phyloP scores from a whole-genome alignment of 2,329 filamentous ascomycete genomes.

The Fusarium sp. region DNA sequence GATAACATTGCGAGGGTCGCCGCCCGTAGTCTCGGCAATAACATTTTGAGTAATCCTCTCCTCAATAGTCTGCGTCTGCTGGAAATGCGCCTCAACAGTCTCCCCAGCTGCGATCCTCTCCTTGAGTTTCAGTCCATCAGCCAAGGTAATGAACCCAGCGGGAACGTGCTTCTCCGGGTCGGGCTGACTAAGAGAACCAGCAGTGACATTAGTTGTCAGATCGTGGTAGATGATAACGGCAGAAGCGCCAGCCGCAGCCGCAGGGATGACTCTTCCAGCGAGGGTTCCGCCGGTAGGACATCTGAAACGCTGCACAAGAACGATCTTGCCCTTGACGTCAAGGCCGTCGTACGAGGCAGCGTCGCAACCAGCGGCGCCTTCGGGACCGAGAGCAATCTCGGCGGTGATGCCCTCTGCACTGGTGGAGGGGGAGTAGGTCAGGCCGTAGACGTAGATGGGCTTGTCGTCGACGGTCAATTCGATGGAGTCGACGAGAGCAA shows the following conservation, averaged over 20 bases:
- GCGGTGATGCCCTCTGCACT: slow-evolving; percentile 38
- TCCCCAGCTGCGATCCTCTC: slow-evolving; percentile 57
- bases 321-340: slow-evolving; percentile 47
- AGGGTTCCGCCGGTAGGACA: slow-evolving; percentile 46
- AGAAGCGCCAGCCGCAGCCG: slow-evolving; percentile 38
- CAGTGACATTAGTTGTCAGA: slow-evolving; percentile 36
- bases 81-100: slow-evolving; percentile 36
- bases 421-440: slow-evolving; percentile 42
- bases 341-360: slow-evolving; percentile 34
- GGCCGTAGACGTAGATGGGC: slow-evolving; percentile 35
- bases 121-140: slow-evolving; percentile 58
- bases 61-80: slow-evolving; percentile 43
- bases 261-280: slow-evolving; percentile 40
- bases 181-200: slow-evolving; percentile 42
- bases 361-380: slow-evolving; percentile 44
- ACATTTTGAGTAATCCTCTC: slow-evolving; percentile 43
- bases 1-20: slow-evolving; percentile 41
- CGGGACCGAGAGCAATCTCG: slow-evolving; percentile 38
- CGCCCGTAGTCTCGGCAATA: slow-evolving; percentile 36
- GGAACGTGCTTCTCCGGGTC: slow-evolving; percentile 37
- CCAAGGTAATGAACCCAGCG: slow-evolving; percentile 45
- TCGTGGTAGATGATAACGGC: slow-evolving; percentile 43
- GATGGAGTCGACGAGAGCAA: slow-evolving; percentile 58
- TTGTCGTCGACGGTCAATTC: slow-evolving; percentile 50
- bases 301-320: slow-evolving; percentile 42